These are phyloP conservation scores for Fonsecaea monophora DNA, from an alignment of 2,329 filamentous ascomycete species.

Conservation along the genomic window DNA sequence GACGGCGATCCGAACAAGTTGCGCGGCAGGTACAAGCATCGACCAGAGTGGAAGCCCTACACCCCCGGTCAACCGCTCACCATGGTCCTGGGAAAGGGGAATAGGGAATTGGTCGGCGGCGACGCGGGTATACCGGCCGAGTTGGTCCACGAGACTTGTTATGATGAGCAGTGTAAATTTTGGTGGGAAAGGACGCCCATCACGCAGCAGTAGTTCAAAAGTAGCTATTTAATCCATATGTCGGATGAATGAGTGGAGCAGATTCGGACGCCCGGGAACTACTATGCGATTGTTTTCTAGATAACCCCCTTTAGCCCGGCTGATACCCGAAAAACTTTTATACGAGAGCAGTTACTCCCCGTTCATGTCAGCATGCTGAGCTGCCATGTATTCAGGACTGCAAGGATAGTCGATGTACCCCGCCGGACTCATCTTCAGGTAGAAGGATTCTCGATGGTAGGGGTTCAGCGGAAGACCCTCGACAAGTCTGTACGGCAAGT, in stretches of 20 bases:
- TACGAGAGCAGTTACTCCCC: too few relatives aligned
- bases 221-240: too few relatives aligned
- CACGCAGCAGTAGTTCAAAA: neutral
- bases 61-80: slow-evolving; percentile 40
- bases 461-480: slow-evolving; percentile 44
- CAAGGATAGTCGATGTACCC: slow-evolving; percentile 19
- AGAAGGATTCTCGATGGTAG: slow-evolving; percentile 10
- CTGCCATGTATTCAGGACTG: too few relatives aligned
- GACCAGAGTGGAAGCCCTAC: slow-evolving; percentile 50
- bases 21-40: slow-evolving; percentile 34
- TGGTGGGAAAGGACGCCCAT: slow-evolving; percentile 45
- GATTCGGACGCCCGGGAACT: too few relatives aligned
- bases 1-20: slow-evolving; percentile 54
- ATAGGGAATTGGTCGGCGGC: slow-evolving; percentile 58
- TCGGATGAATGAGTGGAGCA: too few relatives aligned
- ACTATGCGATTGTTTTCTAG: too few relatives aligned
- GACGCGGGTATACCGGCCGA: slow-evolving; percentile 49
- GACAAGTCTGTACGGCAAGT: slow-evolving; percentile 52
- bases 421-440: neutral
- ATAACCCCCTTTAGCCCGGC: too few relatives aligned
- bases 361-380: too few relatives aligned
- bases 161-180: slow-evolving; percentile 43
- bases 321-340: too few relatives aligned
- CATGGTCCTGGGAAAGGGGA: slow-evolving; percentile 57
- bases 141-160: slow-evolving; percentile 44